Evolutionary conservation across 345 rosid genomes (phyloP), one percentile per base, ranked within the genome.

Genomic region (Citrus mangshanensis): DNA sequence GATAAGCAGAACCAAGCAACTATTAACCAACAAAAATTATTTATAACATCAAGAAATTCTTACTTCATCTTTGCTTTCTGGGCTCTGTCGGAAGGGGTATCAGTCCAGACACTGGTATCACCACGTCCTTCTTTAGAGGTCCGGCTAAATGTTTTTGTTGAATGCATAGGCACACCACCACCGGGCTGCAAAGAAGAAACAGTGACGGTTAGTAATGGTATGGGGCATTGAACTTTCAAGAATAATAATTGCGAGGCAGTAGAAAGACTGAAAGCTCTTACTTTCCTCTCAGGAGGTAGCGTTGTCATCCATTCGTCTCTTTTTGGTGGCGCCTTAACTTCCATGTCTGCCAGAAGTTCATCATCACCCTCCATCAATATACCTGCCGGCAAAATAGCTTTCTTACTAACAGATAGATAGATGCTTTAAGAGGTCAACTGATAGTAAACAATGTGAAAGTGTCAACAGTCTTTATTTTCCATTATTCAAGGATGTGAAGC

Each of bases 271-370:
- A 70, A 78, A 37, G 64, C 77, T 49, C 89, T 86, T 88, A 93
- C 98, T 82, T 91, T 93, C 82, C 93, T 87, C 85, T 95, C 98
- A 54, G 97, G 97, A 79, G 99, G 99, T 56, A 95, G 85, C 30
- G 91, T 89, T 70, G 98, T 95, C 99, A 95, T 95, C 99, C 99
- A 95, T 88, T 95, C 99, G 12, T 95, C 98, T 80, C 99, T 86
- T 84, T 81, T 82, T 75, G 89, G 96, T 54, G 84, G 84, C 40
- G 77, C 93, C 79, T 93, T 91, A 81, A 89, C 94, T 77, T 93
- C 92, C 27, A 85, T 74, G 61, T 88, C 90, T 4, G 89, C 96
- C 60, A 95, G 84, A 67, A 95, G 93, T 79, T 93, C 99, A 81
- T 83, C 97, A 87, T 93, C 99, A 55, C 99, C 99, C 80, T 93